Evolutionary conservation across 192 early-diverging fungal genomes (phyloP), one percentile per base, ranked within the genome.

Genomic region (Chytriomyces hyalinus): DNA sequence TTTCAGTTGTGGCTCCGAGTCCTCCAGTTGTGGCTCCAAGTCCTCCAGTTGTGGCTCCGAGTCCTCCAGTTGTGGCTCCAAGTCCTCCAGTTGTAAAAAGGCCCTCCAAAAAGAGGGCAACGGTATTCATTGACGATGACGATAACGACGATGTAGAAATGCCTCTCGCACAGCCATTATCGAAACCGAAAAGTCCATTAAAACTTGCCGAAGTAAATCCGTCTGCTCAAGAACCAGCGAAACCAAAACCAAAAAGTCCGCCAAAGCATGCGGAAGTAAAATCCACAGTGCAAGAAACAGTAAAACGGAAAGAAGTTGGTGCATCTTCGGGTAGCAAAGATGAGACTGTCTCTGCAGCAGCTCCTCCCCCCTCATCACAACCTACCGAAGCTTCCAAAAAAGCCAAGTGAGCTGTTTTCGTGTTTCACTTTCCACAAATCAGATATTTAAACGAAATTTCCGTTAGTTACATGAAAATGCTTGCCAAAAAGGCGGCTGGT

Each of bases 401-500:
- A 47, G 69, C 69, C 7, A 73, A 73, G 71, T 62, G n/a, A 48
- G 71, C 43, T 8, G 17, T 11, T 28, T 36, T 67, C 45, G 26
- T 6, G 17, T 28, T 64, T 28, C 20, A 22, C 53, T n/a, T 28
- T 48, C 28, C 66, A 48, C 13, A 15, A 24, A 64, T 1, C 6
- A 3, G 26, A 26, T 28, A 3, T 28, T 28, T 17, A 28, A 17
- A 11, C 2, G 11, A 15, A 11, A 28, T 64, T 28, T 24, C 26
- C n/a, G 13, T 2, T 15, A 71, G 69, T 44, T 71, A 71, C 69
- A 71, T 71, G 69, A 71, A 71, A 43, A 71, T 71, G 22, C 69
- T 71, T 7, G 69, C 69, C 15, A 71, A 71, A 15, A 50, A 59
- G 24, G 24, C 17, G 13, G 36, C 59, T 17, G 46, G 13, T 28